phyloP scores from a whole-genome alignment of 2,329 filamentous ascomycete species.

The Epichloe festucae region DNA sequence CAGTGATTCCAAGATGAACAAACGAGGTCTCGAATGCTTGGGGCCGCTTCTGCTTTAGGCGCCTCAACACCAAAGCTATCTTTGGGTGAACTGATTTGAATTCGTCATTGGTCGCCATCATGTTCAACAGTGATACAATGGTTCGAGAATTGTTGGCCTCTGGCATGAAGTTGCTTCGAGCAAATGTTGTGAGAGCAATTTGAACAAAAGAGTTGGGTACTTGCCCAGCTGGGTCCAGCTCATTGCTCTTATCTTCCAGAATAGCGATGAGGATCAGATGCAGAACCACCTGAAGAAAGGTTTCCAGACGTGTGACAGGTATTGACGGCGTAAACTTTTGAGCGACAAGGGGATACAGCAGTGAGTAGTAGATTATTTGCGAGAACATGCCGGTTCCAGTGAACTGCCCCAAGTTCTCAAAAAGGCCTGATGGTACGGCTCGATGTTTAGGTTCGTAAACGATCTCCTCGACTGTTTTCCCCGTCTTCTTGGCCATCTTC shows the following conservation, averaged over 20 bases:
- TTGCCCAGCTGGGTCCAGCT: conserved; percentile 35
- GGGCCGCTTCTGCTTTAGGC: conserved; percentile 74
- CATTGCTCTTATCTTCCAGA: conserved; percentile 59
- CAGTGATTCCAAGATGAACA: conserved; percentile 47
- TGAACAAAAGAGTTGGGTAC: conserved; percentile 55
- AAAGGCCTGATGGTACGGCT: conserved; percentile 63
- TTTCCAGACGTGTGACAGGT: conserved; percentile 72
- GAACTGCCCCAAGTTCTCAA: conserved; percentile 63
- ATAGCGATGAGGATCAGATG: conserved; percentile 80
- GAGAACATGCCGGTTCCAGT: conserved; percentile 77
- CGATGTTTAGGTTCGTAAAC: conserved; percentile 83
- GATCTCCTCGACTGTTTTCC: conserved; percentile 67
- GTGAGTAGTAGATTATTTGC: conserved; percentile 77
- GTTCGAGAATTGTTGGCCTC: conserved; percentile 45
- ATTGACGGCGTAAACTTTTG: conserved; percentile 58
- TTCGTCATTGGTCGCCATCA: conserved; percentile 53
- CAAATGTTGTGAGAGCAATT: conserved; percentile 52
- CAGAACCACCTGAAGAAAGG: conserved; percentile 80
- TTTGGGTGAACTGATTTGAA: conserved; percentile 77
- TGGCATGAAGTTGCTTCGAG: conserved; percentile 47
- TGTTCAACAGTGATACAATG: conserved; percentile 49
- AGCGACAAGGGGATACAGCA: conserved; percentile 67
- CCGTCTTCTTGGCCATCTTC: conserved; percentile 76
- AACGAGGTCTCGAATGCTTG: conserved; percentile 58
- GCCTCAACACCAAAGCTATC: conserved; percentile 68